Base-by-base conservation (phyloP, 306 rosid species). In the Glycine soja region DNA sequence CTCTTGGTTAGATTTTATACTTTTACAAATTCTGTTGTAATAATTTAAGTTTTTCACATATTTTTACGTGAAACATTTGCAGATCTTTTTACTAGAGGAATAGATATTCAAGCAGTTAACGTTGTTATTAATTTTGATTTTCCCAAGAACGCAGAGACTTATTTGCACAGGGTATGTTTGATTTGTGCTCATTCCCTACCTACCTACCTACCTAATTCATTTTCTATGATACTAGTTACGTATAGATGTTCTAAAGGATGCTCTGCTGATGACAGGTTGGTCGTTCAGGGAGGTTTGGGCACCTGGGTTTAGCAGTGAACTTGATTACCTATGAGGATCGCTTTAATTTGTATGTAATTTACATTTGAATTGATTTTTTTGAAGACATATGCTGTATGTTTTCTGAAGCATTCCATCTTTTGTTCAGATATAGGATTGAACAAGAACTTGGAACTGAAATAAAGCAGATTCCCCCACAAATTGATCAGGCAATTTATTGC, bases 371-470 rank as follows among this genome's bases (percentile, higher is more conserved):
- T 62, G 58, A 12, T 46, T 8, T 82, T 43, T 83, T 34, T 32
- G 8, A 42, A 45, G 19, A 54, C 57, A 10, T 47, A 24, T 6
- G 58, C 38, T 42, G 77, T 4, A 54, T 52, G 67, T 72, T 24
- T 75, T 72, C 53, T 65, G 56, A 71, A 83, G 40, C 58, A 1
- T 64, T 81, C 19, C 3, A 3, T 64, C 7, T 77, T 48, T 71
- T 78, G 36, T 66, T 53, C 91, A 93, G 97, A 91, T 90, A 93
- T 84, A 95, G 99, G 97, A 95, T 95, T 70, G 99, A 95, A 88
- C 99, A 93, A 80, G 99, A 95, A 90, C 99, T 93, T 81, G 99
- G 95, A 48, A 92, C 99, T 19, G 97, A 95, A 92, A 95, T 95
- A 32, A 92, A 95, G 91, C 99, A 95, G 84, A 95, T 95, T 82